These are phyloP conservation scores for Cryptosporidium ubiquitum DNA, from an alignment of 169 alveolate genomes.

Conservation along the genomic window DNA sequence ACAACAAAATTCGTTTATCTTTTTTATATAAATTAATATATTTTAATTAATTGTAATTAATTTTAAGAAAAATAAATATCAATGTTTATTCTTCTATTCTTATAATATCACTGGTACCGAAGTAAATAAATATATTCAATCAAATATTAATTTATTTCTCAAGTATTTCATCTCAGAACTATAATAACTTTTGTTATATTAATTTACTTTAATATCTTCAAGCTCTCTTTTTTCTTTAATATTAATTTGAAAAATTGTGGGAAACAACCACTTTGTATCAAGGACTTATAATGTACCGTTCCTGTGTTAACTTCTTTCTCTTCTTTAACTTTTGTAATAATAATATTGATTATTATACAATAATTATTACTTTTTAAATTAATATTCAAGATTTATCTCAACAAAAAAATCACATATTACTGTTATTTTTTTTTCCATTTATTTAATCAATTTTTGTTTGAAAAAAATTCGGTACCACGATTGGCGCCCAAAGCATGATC, in stretches of 20 bases:
- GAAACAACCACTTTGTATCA: neutral
- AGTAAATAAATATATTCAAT: neutral
- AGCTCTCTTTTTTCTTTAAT: neutral
- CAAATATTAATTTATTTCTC: neutral
- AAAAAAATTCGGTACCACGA: neutral
- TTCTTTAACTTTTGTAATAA: no score
- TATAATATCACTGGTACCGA: neutral
- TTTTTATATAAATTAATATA: neutral
- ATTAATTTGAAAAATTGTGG: neutral
- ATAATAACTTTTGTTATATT: neutral
- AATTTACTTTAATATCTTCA: neutral
- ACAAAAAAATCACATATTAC: neutral
- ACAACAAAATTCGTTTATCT: neutral
- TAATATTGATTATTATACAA: neutral
- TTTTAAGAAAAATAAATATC: neutral
- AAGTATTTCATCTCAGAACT: neutral
- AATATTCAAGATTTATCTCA: neutral
- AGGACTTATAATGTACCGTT: no score
- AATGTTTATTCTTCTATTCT: neutral
- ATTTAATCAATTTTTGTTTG: no score
- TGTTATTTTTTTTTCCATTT: neutral
- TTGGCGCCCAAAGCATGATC: conserved; percentile 2
- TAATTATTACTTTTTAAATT: no score
- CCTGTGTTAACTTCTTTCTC: neutral
- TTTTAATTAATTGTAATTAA: neutral